Base-by-base conservation (phyloP, 805 yeast species). In the Candida odintsovae region DNA sequence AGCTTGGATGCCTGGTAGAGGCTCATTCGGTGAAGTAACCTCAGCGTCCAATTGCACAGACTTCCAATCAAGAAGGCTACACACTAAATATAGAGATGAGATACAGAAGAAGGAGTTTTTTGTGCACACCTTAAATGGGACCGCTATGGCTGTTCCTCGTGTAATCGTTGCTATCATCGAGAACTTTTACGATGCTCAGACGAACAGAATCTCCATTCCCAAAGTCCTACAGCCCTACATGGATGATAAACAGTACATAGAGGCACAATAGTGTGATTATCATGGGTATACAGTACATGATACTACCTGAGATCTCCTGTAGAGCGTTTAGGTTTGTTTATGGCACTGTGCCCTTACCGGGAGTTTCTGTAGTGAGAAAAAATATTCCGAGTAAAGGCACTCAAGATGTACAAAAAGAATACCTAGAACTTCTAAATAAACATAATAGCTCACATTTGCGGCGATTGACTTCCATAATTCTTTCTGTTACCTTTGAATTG, bases 1-100 rank as follows among this genome's bases (percentile, higher is more conserved):
- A 66, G 96, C 90, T 0, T 88, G 96, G 90, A 92, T 94, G 98
- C 98, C 98, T 0, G 97, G 98, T 2, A 77, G 97, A 56, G 90
- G 88, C 1, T 63, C 69, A 2, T 92, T 95, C 88, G 99, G 99
- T 4, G 99, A 94, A 62, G 73, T 94, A 28, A 82, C 95, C 1
- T 87, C 96, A 25, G 76, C 95, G 1, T 90, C 97, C 2, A 92
- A 90, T 61, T 94, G 99, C 64, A 78, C 89, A 4, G 97, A 90
- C 54, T 94, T 78, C 63, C 99, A 94, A 67, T 69, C 95, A 8
- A 75, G 96, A 64, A 75, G 98, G 57, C 72, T 94, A 55, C 82
- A 83, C 36, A 84, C 95, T 6, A 77, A 76, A 46, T 81, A 71
- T 57, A 70, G 68, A 45, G 62, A 64, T 29, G 41, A 45, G 0